phyloP scores from a whole-genome alignment of 345 rosid species.

The Psidium friedrichsthalianum region DNA sequence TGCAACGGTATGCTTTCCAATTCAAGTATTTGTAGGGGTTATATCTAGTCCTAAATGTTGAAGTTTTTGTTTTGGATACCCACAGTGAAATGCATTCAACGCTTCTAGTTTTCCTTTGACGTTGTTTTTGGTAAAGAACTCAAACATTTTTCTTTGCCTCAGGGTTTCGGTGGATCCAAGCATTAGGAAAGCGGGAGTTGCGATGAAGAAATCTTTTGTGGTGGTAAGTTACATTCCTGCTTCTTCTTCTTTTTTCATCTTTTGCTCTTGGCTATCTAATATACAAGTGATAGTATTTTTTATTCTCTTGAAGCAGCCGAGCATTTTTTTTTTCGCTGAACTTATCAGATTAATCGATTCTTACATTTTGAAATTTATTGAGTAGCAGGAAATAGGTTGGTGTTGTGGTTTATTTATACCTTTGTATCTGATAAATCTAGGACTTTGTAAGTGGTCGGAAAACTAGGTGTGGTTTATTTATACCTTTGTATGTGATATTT shows the following conservation, averaged over 20 bases:
- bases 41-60: neutral
- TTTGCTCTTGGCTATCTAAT: neutral
- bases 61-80: neutral
- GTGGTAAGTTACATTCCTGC: neutral
- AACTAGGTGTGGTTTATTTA: neutral
- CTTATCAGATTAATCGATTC: neutral
- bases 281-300: neutral
- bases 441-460: neutral
- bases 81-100: neutral
- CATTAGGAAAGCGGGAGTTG: neutral
- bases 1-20: slow-evolving; percentile 12
- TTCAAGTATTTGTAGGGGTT: neutral
- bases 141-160: neutral
- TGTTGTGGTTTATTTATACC: neutral
- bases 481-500: neutral
- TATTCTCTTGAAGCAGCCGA: neutral
- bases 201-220: neutral
- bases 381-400: neutral
- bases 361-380: neutral
- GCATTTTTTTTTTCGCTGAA: neutral
- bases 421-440: neutral
- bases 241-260: neutral
- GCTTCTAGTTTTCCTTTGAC: neutral
- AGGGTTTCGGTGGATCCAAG: neutral
- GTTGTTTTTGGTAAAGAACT: neutral